phyloP scores from a whole-genome alignment of 208 protist species.

The Wallacemonas sp. region DNA sequence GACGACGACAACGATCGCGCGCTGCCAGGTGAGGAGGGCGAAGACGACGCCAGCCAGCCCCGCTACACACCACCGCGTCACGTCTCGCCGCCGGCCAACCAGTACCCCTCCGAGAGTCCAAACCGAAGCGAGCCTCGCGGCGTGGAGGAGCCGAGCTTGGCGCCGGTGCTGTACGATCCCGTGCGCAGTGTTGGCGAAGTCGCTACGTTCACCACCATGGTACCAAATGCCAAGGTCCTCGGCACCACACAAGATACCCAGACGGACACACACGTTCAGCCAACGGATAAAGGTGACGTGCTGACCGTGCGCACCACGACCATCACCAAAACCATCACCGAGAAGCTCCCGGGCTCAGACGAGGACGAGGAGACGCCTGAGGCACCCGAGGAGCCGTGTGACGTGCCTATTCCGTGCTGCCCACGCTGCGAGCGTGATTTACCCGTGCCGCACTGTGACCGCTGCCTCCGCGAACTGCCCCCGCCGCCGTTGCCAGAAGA shows the following conservation, averaged over 20 bases:
- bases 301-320: conserved; percentile 41
- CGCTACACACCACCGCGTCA: background rate
- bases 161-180: conserved; percentile 28
- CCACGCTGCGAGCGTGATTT: conserved; percentile 12
- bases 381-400: background rate
- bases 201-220: conserved; percentile 43
- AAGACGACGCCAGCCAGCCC: background rate
- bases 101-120: background rate
- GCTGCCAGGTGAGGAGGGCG: conserved; percentile 4
- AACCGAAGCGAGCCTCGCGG: background rate
- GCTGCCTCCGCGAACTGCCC: conserved; percentile 15
- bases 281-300: conserved; percentile 38
- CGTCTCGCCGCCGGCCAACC: background rate
- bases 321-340: conserved; percentile 43
- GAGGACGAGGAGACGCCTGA: conserved; percentile 24
- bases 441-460: conserved; percentile 1
- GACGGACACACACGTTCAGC: conserved; percentile 69
- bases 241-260: conserved; percentile 65
- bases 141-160: conserved; percentile 17
- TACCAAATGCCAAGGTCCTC: conserved; percentile 51
- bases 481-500: conserved; percentile 17
- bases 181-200: conserved; percentile 22
- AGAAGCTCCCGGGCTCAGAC: conserved; percentile 25
- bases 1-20: conserved; percentile 24
- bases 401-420: conserved; percentile 14